These are phyloP conservation scores for Mrakia frigida DNA, from an alignment of 768 basidiomycete genomes.

Conservation along the genomic window DNA sequence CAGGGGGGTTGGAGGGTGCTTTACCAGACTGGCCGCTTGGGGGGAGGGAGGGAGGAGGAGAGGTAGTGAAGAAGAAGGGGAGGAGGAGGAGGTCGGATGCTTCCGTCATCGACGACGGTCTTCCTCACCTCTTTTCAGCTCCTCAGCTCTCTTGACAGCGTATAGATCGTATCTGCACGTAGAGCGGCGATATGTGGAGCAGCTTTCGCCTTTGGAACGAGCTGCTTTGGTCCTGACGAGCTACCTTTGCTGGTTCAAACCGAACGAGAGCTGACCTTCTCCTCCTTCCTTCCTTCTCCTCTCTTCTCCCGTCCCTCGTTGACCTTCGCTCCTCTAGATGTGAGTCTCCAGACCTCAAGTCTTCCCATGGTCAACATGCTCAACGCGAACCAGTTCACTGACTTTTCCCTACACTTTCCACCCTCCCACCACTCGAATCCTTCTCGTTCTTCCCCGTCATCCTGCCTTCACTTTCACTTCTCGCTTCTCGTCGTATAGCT, in stretches of 20 bases:
- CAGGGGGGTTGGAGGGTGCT: too few species aligned
- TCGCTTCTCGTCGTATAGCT: slow-evolving; percentile 26
- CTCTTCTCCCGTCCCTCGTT: neutral
- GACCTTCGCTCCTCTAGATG: neutral
- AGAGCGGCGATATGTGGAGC: too few species aligned
- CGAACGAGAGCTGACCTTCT: slow-evolving; percentile 5
- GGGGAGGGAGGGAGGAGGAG: neutral
- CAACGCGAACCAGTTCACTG: slow-evolving; percentile 14
- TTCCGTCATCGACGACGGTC: neutral
- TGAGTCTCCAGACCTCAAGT: neutral
- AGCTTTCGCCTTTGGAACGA: too few species aligned
- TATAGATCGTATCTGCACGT: too few species aligned
- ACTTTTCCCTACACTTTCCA: neutral
- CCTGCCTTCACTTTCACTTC: neutral
- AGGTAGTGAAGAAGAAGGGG: neutral
- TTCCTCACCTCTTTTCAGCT: neutral
- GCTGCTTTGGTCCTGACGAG: too few species aligned
- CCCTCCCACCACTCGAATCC: slow-evolving; percentile 54
- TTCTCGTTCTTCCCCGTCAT: neutral
- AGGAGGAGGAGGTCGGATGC: neutral
- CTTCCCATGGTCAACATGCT: neutral
- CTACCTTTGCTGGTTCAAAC: too few species aligned
- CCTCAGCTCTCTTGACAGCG: too few species aligned
- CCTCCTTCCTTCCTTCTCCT: slow-evolving; percentile 1
- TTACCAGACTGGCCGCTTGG: too few species aligned